Evolutionary conservation across 805 yeast genomes (phyloP).

Genomic region (Debaryomyces hansenii): DNA sequence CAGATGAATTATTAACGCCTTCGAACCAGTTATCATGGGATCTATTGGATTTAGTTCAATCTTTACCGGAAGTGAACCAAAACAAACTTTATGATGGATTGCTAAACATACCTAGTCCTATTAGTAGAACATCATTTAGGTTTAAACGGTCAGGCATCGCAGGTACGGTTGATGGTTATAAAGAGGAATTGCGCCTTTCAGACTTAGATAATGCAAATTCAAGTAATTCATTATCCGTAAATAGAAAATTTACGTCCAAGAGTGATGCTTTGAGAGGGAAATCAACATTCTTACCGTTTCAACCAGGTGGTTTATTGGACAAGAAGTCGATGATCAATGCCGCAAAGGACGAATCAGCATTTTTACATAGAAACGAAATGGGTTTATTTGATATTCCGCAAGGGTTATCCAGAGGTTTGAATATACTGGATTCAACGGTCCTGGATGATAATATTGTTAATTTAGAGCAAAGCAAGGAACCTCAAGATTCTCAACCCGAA

Average conservation of each 20-base stretch:
- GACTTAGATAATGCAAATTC: conserved; percentile 59
- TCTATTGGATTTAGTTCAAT: conserved; percentile 68
- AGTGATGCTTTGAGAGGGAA: conserved; percentile 67
- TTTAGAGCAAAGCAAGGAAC: conserved; percentile 12
- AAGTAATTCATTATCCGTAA: conserved; percentile 69
- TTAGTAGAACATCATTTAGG: conserved; percentile 62
- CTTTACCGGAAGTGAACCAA: conserved; percentile 44
- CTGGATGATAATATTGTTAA: conserved; percentile 9
- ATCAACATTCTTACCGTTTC: conserved; percentile 78
- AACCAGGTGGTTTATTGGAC: conserved; percentile 76
- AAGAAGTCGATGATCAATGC: conserved; percentile 15
- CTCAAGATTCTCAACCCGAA: conserved; percentile 13
- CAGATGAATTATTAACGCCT: conserved; percentile 58
- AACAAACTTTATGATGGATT: conserved; percentile 46
- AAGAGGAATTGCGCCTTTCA: conserved; percentile 49
- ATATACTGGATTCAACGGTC: conserved; percentile 14
- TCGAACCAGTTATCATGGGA: conserved; percentile 64
- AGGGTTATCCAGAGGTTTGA: conserved; percentile 75
- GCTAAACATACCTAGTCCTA: conserved; percentile 56
- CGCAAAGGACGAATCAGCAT: conserved; percentile 31
- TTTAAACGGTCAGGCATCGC: conserved; percentile 74
- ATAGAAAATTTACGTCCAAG: conserved; percentile 63
- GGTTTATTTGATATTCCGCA: conserved; percentile 85
- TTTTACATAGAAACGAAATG: conserved; percentile 59
- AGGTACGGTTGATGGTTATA: conserved; percentile 63